Conservation (phyloP, 163 green algal species). For the Volvox carteri region DNA sequence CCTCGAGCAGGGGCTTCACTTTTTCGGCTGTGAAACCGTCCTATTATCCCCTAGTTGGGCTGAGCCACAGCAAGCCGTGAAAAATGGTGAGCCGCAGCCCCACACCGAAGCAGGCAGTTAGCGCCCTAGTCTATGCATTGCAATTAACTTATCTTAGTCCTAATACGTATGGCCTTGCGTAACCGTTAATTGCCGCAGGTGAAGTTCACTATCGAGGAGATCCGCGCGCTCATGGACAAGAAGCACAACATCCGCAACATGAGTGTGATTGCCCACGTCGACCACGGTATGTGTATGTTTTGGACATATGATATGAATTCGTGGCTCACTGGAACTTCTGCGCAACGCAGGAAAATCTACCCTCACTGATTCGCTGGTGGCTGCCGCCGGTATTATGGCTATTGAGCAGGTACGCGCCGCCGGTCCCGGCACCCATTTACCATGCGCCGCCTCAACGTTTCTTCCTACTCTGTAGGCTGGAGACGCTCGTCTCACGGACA, state of each 20-base stretch:
- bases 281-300: conserved; percentile 87
- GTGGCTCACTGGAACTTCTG: no score
- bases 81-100: conserved; percentile 53
- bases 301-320: neutral
- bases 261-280: conserved; percentile 98
- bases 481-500: conserved; percentile 96
- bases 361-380: conserved; percentile 99
- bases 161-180: neutral
- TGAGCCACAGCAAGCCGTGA: conserved; percentile 37
- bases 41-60: conserved; percentile 47
- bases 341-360: conserved; percentile 95
- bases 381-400: conserved; percentile 99
- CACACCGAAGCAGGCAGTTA: neutral
- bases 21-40: neutral
- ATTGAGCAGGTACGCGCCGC: conserved; percentile 87
- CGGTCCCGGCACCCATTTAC: neutral
- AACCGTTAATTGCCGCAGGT: conserved; percentile 12
- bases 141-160: neutral
- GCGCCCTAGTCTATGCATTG: neutral
- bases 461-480: conserved; percentile 78
- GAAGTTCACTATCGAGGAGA: conserved; percentile 76
- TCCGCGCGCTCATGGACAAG: conserved; percentile 91
- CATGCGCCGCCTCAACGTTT: neutral
- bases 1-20: neutral
- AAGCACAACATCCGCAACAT: conserved; percentile 99